phyloP scores from a whole-genome alignment of 441 rosid species.

The Omphalea diandra region DNA sequence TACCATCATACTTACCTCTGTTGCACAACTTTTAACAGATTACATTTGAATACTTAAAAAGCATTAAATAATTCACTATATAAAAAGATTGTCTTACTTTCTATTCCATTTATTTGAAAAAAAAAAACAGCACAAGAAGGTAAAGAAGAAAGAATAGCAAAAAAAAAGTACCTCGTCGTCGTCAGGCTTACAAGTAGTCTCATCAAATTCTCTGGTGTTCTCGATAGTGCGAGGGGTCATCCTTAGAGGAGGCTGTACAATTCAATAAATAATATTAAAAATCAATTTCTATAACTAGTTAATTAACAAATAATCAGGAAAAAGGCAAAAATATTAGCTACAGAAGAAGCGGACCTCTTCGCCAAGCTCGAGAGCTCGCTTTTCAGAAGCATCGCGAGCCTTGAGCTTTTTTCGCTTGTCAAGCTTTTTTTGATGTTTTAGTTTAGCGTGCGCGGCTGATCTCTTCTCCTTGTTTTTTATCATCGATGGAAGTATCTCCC shows the following conservation, averaged over 20 bases:
- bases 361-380: constrained; percentile 84
- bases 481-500: constrained; percentile 75
- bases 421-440: constrained; percentile 73
- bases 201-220: constrained; percentile 84
- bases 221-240: constrained; percentile 75
- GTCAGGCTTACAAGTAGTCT: constrained; percentile 82
- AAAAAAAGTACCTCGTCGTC: constrained; percentile 95
- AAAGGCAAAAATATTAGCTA: not conserved
- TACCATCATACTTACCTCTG: too few relatives aligned
- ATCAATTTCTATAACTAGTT: not conserved
- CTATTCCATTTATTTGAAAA: too few relatives aligned
- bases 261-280: not conserved
- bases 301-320: not conserved
- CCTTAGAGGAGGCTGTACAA: constrained; percentile 65
- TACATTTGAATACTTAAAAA: too few relatives aligned
- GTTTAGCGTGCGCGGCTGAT: constrained; percentile 66
- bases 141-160: too few relatives aligned
- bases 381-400: constrained; percentile 73
- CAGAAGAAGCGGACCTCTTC: constrained; percentile 74
- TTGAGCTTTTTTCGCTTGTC: constrained; percentile 82
- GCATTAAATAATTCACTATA: too few relatives aligned
- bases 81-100: too few relatives aligned
- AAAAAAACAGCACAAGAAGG: too few relatives aligned
- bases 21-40: too few relatives aligned
- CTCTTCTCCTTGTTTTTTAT: too few relatives aligned